Evolutionary conservation across 768 basidiomycete species (phyloP), one percentile per base, ranked within the genome.

Genomic region (Podaxis sp.): DNA sequence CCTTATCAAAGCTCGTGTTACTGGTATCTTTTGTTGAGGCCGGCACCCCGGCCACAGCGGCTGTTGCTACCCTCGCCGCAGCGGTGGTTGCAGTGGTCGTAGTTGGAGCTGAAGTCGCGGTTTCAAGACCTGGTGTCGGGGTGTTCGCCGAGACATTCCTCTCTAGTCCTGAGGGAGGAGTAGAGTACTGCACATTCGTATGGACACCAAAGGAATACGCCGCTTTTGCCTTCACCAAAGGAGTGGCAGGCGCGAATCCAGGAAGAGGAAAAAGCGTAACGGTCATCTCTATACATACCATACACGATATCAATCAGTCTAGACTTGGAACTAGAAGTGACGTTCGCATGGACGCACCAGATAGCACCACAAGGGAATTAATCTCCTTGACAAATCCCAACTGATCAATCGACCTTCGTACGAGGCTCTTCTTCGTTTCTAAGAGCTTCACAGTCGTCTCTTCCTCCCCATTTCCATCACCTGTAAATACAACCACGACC

Each of bases 151-250:
- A 63, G 20, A 11, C 15, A 61, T 63, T 28, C 37, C 63, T 54
- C 13, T 68, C 65, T 28, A 52, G 66, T 17, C 57, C 70, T 26
- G 70, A 72, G 40, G 75, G 70, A 2, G 72, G 67, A 20, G 73
- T 64, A 4, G 75, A 58, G 62, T 84, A 75, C 63, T 86, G 79
- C 30, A 94, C 77, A 30, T 78, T 81, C 7, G 90, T 85, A 69
- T 90, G 81, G 2, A 91, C 73, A 0, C 88, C 87, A 67, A 99
- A 96, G 3, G 93, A 90, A 62, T 95, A 84, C 0, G 94, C 94
- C 17, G 84, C 81, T 72, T 91, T 91, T 1, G 92, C 88, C 69
- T 91, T 93, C 13, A 81, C 70, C 1, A 99, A 84, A 11, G 85
- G 82, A 1, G 88, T 90, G 6, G 89, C 80, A 2, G 90, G 88